Percentiles rank a stretch among this genome's conserved stretches.
phyloP scores from a whole-genome alignment of 495 filamentous ascomycete genomes.

The Aspergillus avenaceus region DNA sequence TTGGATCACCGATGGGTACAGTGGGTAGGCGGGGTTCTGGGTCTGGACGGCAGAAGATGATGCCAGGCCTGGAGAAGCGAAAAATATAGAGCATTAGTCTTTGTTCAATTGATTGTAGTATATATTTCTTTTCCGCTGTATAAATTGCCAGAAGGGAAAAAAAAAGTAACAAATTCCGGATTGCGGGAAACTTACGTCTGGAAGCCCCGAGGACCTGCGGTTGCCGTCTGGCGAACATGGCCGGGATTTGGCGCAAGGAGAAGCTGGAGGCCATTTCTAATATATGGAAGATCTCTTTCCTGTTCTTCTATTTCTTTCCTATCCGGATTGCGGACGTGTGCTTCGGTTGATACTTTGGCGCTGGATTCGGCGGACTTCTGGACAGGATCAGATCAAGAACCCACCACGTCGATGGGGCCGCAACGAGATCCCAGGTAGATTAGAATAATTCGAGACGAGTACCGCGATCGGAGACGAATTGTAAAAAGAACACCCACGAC shows the following conservation, averaged over 20 bases:
- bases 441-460: not conserved
- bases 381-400: constrained; percentile 24
- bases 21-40: constrained; percentile 70
- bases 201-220: constrained; percentile 27
- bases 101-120: not conserved
- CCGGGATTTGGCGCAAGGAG: constrained; percentile 31
- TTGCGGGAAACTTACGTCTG: constrained; percentile 37
- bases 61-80: constrained; percentile 24
- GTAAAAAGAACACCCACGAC: constrained; percentile 3
- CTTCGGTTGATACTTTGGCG: constrained; percentile 11
- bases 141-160: too few relatives aligned
- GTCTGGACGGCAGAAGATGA: constrained; percentile 40
- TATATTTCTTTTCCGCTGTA: not conserved
- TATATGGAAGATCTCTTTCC: not conserved
- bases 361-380: constrained; percentile 20
- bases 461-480: constrained; percentile 5
- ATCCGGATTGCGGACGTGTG: constrained; percentile 1
- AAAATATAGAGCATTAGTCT: too few relatives aligned
- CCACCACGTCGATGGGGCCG: constrained; percentile 23
- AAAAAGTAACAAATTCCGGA: not conserved
- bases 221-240: constrained; percentile 37
- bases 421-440: constrained; percentile 9
- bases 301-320: constrained; percentile 1
- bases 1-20: constrained; percentile 80
- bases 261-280: constrained; percentile 37